A percentile compares a stretch with the other conserved stretches of the same genome.
These are phyloP conservation scores for Pichia nanzhaoensis DNA, from an alignment of 805 yeast genomes.

Conservation along the genomic window DNA sequence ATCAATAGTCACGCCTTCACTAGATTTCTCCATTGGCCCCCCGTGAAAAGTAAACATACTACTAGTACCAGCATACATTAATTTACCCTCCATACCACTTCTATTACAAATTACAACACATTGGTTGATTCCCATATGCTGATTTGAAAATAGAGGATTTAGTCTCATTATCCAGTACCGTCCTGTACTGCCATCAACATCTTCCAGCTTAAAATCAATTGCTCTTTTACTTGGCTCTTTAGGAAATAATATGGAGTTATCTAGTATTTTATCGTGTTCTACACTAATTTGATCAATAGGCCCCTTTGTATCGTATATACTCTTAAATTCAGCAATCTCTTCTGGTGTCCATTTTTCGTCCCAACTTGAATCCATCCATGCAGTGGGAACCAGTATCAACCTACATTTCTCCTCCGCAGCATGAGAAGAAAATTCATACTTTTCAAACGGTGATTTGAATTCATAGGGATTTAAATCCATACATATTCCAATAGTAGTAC, in stretches of 20 bases:
- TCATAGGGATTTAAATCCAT: conserved; percentile 90
- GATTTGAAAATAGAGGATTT: conserved; percentile 21
- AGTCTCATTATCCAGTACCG: conserved; percentile 69
- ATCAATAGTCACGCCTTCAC: conserved; percentile 29
- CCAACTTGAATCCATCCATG: conserved; percentile 62
- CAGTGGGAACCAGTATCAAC: conserved; percentile 73
- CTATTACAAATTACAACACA: conserved; percentile 60
- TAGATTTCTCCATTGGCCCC: conserved; percentile 19
- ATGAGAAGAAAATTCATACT: conserved; percentile 60
- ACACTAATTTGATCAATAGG: conserved; percentile 18
- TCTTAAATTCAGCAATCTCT: conserved; percentile 16
- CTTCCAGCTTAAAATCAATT: conserved; percentile 10
- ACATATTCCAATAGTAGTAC: conserved; percentile 73
- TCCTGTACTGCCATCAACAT: conserved; percentile 24
- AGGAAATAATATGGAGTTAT: conserved; percentile 7
- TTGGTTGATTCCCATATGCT: conserved; percentile 15
- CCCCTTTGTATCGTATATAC: conserved; percentile 15
- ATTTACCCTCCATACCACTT: conserved; percentile 66
- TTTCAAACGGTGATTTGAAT: conserved; percentile 71
- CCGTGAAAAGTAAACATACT: conserved; percentile 52
- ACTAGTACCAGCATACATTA: conserved; percentile 62
- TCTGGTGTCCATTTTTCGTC: conserved; percentile 20
- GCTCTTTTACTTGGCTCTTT: neutral
- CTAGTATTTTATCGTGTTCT: conserved; percentile 1
- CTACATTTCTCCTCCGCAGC: conserved; percentile 43